Base-by-base conservation (phyloP, 1,284 basidiomycete genomes). In the Apiotrichum porosum region DNA sequence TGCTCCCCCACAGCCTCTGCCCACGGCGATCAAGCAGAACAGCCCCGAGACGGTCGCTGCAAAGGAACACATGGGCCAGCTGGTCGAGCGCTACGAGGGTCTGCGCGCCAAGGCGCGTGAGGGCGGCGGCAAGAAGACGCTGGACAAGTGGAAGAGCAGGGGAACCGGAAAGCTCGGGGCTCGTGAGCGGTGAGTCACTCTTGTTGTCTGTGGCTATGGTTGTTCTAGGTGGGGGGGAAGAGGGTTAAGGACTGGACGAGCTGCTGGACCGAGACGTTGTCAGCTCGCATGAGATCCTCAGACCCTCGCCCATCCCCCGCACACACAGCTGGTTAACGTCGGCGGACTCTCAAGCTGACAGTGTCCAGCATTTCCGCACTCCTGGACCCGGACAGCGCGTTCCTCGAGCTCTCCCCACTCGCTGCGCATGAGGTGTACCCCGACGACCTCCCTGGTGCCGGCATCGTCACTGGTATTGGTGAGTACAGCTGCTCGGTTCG, bases 391-490 rank as follows among this genome's bases (percentile, higher is more conserved):
- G 82, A 85, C 62, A 86, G 88, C 10, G 90, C 93, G 0, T 97
- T 95, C 69, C 75, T 97, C 22, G 92, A 97, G 68, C 78, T 97
- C 5, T 91, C 88, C 2, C 76, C 83, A 23, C 75, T 94, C 6
- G 92, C 92, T 18, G 92, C 86, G 12, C 83, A 93, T 63, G 87
- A 85, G 15, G 86, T 95, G 18, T 97, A 97, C 66, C 78, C 82
- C 0, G 83, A 92, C 58, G 75, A 78, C 36, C 82, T 97, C 31
- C 91, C 92, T 12, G 88, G 85, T 0, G 93, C 88, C 1, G 92
- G 92, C 15, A 81, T 97, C 50, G 87, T 97, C 57, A 91, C 91
- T 6, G 92, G 92, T 24, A 86, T 97, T 57, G 83, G 83, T 33
- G 76, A 83, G 46, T 54, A 28, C 26, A 12, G 26, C 26, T n/a